Percentiles rank a stretch among this genome's conserved stretches.
phyloP scores from a whole-genome alignment of 176 grass and related monocot genomes.

The Areca catechu region DNA sequence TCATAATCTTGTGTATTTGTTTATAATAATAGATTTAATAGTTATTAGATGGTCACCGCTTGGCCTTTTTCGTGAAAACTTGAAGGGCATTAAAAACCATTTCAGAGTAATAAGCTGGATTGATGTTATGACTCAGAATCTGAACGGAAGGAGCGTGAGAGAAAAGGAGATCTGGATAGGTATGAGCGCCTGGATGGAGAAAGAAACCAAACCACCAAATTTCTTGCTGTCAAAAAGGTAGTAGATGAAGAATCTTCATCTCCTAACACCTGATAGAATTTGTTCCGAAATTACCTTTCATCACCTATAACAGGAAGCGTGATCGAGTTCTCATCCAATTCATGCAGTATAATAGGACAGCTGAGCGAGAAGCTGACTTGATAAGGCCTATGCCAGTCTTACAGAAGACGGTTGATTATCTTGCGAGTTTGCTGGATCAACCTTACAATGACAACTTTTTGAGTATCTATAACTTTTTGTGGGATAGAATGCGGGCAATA shows the following conservation, averaged over 20 bases:
- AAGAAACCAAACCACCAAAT: slow-evolving; percentile 81
- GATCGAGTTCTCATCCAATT: slow-evolving; percentile 31
- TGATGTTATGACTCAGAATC: slow-evolving; percentile 34
- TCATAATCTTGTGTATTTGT: not conserved
- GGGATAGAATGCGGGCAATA: slow-evolving; percentile 97
- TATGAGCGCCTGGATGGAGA: slow-evolving; percentile 76
- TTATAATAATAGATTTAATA: not conserved
- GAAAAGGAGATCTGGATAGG: slow-evolving; percentile 96
- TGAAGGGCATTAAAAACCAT: slow-evolving; percentile 1
- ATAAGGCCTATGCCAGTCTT: slow-evolving; percentile 94
- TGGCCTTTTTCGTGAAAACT: slow-evolving; percentile 6
- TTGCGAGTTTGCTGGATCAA: slow-evolving; percentile 75
- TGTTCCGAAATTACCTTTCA: slow-evolving; percentile 40
- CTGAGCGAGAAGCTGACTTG: slow-evolving; percentile 71
- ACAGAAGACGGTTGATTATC: slow-evolving; percentile 79
- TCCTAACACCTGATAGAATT: slow-evolving; percentile 24
- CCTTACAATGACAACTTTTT: slow-evolving; percentile 69
- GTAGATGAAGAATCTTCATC: slow-evolving; percentile 27
- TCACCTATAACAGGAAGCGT: slow-evolving; percentile 33
- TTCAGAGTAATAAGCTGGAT: not conserved
- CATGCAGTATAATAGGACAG: slow-evolving; percentile 94
- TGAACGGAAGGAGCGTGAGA: slow-evolving; percentile 85
- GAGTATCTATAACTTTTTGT: slow-evolving; percentile 91
- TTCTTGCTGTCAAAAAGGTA: slow-evolving; percentile 94
- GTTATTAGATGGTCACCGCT: not conserved